These are phyloP conservation scores for Saprolegnia parasitica DNA, from an alignment of 352 stramenopile genomes.

Conservation along the genomic window DNA sequence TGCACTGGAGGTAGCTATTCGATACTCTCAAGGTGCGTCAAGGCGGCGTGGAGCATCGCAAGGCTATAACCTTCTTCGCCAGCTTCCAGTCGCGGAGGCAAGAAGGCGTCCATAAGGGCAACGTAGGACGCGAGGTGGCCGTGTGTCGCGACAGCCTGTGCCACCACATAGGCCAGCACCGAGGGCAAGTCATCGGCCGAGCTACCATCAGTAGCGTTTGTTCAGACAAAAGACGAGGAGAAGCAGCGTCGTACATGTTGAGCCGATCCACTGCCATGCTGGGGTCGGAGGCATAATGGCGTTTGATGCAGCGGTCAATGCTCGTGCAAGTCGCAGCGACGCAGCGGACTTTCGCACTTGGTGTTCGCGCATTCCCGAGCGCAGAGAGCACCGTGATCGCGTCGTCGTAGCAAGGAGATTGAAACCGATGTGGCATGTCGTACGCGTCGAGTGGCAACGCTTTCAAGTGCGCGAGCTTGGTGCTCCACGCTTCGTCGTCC, in stretches of 20 bases:
- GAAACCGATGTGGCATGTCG: not conserved
- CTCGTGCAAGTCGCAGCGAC: not conserved
- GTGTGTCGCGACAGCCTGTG: not conserved
- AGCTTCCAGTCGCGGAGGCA: constrained; percentile 6
- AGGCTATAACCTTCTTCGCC: constrained; percentile 19
- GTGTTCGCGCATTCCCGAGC: not conserved
- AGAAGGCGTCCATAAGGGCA: constrained; percentile 26
- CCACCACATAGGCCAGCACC: constrained; percentile 23
- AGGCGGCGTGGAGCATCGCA: constrained; percentile 12
- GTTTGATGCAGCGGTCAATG: constrained; percentile 24
- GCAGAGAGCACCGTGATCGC: not conserved
- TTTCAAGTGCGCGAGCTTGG: not conserved
- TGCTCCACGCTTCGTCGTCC: not conserved
- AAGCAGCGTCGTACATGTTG: constrained; percentile 18
- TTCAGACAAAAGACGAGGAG: no score
- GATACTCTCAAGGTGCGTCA: constrained; percentile 1
- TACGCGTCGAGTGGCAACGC: not conserved
- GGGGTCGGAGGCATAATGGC: not conserved
- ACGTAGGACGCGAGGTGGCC: constrained; percentile 17
- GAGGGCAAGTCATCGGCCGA: constrained; percentile 6
- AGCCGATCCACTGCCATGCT: not conserved
- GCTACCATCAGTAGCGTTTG: no score
- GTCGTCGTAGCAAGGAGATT: not conserved
- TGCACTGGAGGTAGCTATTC: no score
- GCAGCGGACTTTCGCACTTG: constrained; percentile 1